phyloP scores from a whole-genome alignment of 1,284 basidiomycete species.

The Boletus smithii region DNA sequence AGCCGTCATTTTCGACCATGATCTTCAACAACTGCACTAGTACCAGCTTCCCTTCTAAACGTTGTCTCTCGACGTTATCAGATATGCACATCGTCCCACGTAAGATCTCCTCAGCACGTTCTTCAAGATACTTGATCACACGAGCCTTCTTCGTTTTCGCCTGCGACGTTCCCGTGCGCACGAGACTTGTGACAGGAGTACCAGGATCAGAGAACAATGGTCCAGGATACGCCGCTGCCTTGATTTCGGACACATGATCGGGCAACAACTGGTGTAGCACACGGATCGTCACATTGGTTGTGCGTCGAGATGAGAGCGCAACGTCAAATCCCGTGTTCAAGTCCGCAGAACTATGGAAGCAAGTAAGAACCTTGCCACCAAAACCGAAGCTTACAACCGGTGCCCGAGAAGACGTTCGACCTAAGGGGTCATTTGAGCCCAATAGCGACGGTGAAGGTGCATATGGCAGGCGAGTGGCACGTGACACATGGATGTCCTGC shows the following conservation, averaged over 20 bases:
- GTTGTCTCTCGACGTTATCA: conserved; percentile 51
- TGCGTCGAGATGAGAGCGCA: conserved; percentile 67
- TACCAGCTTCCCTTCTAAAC: conserved; percentile 72
- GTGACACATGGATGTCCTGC: conserved; percentile 45
- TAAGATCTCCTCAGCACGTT: conserved; percentile 72
- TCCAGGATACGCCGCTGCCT: conserved; percentile 71
- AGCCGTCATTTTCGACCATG: conserved; percentile 85
- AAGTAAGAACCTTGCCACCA: conserved; percentile 81
- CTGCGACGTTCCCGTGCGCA: conserved; percentile 62
- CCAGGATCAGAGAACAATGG: conserved; percentile 80
- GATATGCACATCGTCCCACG: conserved; percentile 73
- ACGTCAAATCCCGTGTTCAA: conserved; percentile 75
- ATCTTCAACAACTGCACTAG: conserved; percentile 74
- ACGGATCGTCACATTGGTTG: conserved; percentile 69
- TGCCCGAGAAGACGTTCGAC: conserved; percentile 67
- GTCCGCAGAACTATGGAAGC: conserved; percentile 73
- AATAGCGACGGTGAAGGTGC: conserved; percentile 74
- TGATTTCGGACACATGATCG: conserved; percentile 57
- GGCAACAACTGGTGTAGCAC: conserved; percentile 67
- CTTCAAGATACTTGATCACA: conserved; percentile 73
- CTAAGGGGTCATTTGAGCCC: conserved; percentile 80
- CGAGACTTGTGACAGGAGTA: conserved; percentile 61
- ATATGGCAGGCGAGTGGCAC: conserved; percentile 52
- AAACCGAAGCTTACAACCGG: conserved; percentile 89
- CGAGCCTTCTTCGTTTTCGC: conserved; percentile 82